Evolutionary conservation across 2,329 filamentous ascomycete genomes (phyloP), one percentile per base, ranked within the genome.

Genomic region (Rosellinia necatrix): DNA sequence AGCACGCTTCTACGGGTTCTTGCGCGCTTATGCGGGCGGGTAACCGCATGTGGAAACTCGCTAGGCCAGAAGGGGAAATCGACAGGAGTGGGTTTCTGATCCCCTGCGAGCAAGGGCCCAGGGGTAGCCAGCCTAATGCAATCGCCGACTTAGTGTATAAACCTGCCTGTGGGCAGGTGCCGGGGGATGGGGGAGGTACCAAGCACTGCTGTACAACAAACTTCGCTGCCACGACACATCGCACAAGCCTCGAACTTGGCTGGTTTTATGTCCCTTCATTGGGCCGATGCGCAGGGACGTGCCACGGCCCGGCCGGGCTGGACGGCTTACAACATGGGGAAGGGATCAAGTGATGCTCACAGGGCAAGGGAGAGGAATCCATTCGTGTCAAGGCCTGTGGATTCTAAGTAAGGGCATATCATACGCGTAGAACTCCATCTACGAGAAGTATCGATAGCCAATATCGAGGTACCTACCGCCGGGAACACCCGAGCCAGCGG

Each of bases 1-100:
- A 32, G 29, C 30, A 51, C 44, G 10, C 46, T 37, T 27, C 9
- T 30, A 38, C 42, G 50, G 38, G 30, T 49, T 56, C 41, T 56
- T 56, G 47, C 53, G 47, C 53, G 53, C 40, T 55, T 42, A 50
- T 37, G 51, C 47, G 52, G 55, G 27, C 53, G 48, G 53, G 48
- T 52, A 49, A 44, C 53, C 32, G 35, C 48, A 50, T 49, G 17
- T 48, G 47, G 56, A 29, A 30, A 37, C 9, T 15, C 19, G 22
- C 53, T 56, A 59, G 49, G 7, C 10, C 40, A 12, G 30, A 56
- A 40, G 4, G 8, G 53, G 53, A 40, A 59, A 46, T 53, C n/a
- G 42, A 17, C 21, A 38, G 40, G 29, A 25, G 35, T 35, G 48
- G 48, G 24, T 19, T n/a, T n/a, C n/a, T n/a, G n/a, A 4, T 13